phyloP scores from a whole-genome alignment of 2,329 filamentous ascomycete genomes.

The Lasiodiplodia citricola region DNA sequence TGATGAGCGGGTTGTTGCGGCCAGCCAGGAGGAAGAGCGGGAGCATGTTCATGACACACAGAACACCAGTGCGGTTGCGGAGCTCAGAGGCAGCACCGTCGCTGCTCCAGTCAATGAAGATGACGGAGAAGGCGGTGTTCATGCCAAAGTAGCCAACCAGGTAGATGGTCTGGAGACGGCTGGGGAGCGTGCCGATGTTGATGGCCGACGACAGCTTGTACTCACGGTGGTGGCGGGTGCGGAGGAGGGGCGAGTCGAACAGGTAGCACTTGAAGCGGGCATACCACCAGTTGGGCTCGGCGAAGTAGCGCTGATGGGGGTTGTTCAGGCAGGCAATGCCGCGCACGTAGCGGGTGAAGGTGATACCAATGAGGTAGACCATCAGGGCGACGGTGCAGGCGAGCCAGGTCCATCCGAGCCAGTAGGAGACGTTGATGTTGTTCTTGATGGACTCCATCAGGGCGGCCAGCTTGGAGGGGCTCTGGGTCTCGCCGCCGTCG shows the following conservation, averaged over 20 bases:
- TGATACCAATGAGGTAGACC: conserved; percentile 68
- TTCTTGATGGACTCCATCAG: conserved; percentile 23
- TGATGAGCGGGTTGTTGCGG: conserved; percentile 79
- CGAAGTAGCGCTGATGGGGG: conserved; percentile 80
- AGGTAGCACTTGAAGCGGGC: conserved; percentile 53
- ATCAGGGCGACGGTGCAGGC: conserved; percentile 67
- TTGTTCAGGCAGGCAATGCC: conserved; percentile 77
- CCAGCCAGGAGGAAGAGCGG: conserved; percentile 76
- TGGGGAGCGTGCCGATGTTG: conserved; percentile 56
- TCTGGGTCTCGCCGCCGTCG: not conserved
- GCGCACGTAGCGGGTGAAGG: conserved; percentile 70
- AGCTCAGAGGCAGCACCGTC: conserved; percentile 70
- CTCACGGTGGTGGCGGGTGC: conserved; percentile 56
- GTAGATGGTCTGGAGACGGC: conserved; percentile 54
- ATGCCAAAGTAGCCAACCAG: conserved; percentile 55
- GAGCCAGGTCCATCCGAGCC: conserved; percentile 57
- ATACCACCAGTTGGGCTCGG: conserved; percentile 60
- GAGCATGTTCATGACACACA: conserved; percentile 78
- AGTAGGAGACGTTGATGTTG: conserved; percentile 44
- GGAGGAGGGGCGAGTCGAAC: conserved; percentile 54
- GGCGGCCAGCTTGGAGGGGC: conserved; percentile 12
- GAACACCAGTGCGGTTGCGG: conserved; percentile 71
- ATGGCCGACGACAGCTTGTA: conserved; percentile 57
- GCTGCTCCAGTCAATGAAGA: conserved; percentile 66
- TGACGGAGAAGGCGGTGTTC: conserved; percentile 53